A percentile compares a stretch with the other conserved stretches of the same genome.
phyloP scores from a whole-genome alignment of 2,329 filamentous ascomycete species.

The Ascosphaera apis region DNA sequence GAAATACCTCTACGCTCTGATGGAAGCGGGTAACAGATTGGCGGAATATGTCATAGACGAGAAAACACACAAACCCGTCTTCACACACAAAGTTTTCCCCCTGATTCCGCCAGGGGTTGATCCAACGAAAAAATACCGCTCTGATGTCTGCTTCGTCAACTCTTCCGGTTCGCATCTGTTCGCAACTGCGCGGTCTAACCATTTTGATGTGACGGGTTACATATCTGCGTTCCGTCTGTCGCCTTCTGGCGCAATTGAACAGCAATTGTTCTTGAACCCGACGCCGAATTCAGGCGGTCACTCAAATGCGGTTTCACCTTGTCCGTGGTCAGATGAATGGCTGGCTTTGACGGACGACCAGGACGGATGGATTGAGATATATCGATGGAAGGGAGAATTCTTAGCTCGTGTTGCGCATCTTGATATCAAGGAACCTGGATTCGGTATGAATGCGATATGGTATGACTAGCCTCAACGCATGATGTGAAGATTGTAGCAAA shows the following conservation, averaged over 20 bases:
- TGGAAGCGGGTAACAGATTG: conserved; percentile 72
- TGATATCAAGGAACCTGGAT: conserved; percentile 65
- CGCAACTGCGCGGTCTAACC: conserved; percentile 61
- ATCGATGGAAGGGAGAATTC: conserved; percentile 65
- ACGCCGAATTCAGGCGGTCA: conserved; percentile 75
- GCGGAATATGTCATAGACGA: conserved; percentile 64
- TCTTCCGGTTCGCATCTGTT: conserved; percentile 53
- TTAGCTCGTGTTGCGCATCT: conserved; percentile 53
- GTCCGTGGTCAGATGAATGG: conserved; percentile 71
- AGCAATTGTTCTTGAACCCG: conserved; percentile 58
- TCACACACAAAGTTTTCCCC: conserved; percentile 53
- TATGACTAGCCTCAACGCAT: conserved; percentile 36
- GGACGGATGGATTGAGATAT: conserved; percentile 69
- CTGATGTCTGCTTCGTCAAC: conserved; percentile 58
- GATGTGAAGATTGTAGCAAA: background rate
- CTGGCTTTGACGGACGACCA: conserved; percentile 76
- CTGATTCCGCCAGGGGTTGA: conserved; percentile 41
- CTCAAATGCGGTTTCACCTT: conserved; percentile 68
- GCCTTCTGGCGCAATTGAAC: conserved; percentile 46
- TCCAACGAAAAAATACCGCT: conserved; percentile 43
- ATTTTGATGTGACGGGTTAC: conserved; percentile 54
- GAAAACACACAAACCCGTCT: conserved; percentile 48
- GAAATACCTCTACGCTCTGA: conserved; percentile 61
- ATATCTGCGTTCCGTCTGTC: conserved; percentile 56
- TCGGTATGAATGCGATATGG: conserved; percentile 95